Conservation (phyloP, 805 yeast species). For the Geotrichum ghanense region DNA sequence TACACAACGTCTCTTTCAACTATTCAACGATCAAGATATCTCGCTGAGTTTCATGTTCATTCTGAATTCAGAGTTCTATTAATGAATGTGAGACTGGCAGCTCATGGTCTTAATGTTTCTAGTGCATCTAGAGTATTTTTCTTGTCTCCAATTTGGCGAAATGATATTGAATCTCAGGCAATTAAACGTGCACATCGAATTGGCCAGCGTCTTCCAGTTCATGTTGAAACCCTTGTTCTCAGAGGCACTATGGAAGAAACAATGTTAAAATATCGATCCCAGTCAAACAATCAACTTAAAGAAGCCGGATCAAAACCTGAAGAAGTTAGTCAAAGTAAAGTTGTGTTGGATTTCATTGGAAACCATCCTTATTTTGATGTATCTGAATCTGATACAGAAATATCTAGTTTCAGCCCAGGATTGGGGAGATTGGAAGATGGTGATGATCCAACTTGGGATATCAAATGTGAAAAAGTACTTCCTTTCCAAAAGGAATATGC, state of each 20-base stretch:
- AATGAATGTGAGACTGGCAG: slow-evolving; percentile 48
- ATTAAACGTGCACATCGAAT: slow-evolving; percentile 69
- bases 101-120: slow-evolving; percentile 34
- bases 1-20: slow-evolving; percentile 52
- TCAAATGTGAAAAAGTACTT: no score
- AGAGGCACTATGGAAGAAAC: slow-evolving; percentile 58
- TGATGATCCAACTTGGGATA: no score
- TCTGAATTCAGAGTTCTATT: slow-evolving; percentile 28
- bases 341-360: not conserved
- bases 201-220: slow-evolving; percentile 53
- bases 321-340: not conserved
- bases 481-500: no score
- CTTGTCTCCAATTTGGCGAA: slow-evolving; percentile 62
- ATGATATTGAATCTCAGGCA: slow-evolving; percentile 63
- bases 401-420: no score
- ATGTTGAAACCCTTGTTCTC: slow-evolving; percentile 57
- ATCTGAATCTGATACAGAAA: not conserved
- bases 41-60: slow-evolving; percentile 31
- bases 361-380: not conserved
- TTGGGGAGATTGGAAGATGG: no score
- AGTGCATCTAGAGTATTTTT: slow-evolving; percentile 61
- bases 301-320: not conserved
- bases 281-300: not conserved
- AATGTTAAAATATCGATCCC: slow-evolving; percentile 33
- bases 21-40: slow-evolving; percentile 38